Conservation (phyloP, 2,329 filamentous ascomycete species). For the Metarhizium anisopliae region DNA sequence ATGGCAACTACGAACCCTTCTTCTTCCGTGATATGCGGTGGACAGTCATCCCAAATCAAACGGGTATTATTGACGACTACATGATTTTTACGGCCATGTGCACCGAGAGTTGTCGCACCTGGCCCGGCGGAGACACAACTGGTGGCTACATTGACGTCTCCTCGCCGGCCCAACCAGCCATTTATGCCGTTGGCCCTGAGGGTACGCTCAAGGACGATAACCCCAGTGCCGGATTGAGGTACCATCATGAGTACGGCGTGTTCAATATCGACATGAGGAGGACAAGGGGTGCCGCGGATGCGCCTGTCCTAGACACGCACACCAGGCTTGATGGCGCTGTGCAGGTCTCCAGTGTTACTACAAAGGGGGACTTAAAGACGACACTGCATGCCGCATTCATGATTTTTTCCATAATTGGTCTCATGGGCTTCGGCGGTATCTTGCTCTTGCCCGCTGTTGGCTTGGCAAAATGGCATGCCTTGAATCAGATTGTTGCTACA, state of each 20-base stretch:
- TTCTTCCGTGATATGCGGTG: constrained; percentile 35
- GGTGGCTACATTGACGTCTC: constrained; percentile 40
- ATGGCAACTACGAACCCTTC: constrained; percentile 42
- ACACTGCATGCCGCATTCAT: constrained; percentile 42
- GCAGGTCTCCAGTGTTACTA: constrained; percentile 20
- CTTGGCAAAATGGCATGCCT: constrained; percentile 44
- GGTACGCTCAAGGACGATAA: constrained; percentile 34
- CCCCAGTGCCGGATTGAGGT: constrained; percentile 34
- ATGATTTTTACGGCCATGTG: constrained; percentile 45
- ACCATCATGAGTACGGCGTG: constrained; percentile 43
- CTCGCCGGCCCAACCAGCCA: constrained; percentile 37
- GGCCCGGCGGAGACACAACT: constrained; percentile 24
- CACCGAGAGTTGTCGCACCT: constrained; percentile 39
- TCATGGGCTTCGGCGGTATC: constrained; percentile 50
- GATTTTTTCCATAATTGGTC: constrained; percentile 43
- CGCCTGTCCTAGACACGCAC: constrained; percentile 28
- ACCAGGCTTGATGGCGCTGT: constrained; percentile 26
- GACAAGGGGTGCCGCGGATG: constrained; percentile 35
- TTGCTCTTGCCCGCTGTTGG: constrained; percentile 42
- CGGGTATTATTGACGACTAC: constrained; percentile 35
- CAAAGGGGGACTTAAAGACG: constrained; percentile 28
- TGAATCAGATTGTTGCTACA: constrained; percentile 42
- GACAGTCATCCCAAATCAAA: constrained; percentile 32
- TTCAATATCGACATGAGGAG: constrained; percentile 47
- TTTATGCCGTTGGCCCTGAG: constrained; percentile 47